Base-by-base conservation (phyloP, 2,329 filamentous ascomycete species). In the Fusarium zealandicum region DNA sequence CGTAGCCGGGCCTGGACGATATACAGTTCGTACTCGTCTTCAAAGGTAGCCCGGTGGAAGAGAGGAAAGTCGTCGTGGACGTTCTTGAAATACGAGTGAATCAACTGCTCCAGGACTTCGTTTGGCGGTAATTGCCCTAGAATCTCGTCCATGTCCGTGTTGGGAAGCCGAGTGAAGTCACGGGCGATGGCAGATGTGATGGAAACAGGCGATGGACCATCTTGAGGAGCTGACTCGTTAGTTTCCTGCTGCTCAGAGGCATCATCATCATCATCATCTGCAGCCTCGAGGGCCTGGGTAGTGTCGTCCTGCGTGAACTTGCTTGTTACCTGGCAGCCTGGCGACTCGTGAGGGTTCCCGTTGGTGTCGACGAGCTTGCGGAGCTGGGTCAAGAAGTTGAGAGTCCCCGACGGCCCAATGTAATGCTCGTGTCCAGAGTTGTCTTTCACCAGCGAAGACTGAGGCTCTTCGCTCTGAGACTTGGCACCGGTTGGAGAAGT, bases 61-160 rank as follows among this genome's bases (percentile, higher is more conserved):
- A 75, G 64, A 9, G 70, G 71, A 42, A 73, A 74, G 49, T 74
- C 69, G 6, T 70, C 63, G 42, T 75, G 73, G 1, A 73, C 68
- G 3, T 69, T 63, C 32, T 71, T 69, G 22, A 75, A 75, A 45
- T 73, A 75, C 0, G 70, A 69, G 10, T 68, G 61, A 3, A 75
- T 61, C n/a, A 75, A 56, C 2, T 54, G 40, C 11, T 75, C 71
- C 1, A 73, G 51, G 1, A 63, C 51, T 3, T 67, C 51, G 3
- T 69, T 63, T 0, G 69, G n/a, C 0, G 71, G 70, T 0, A 73
- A 63, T 3, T 69, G 59, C 3, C 54, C 42, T 1, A 73, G 55
- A 0, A 69, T 64, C 11, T 72, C 68, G 12, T 72, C 68, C 46
- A 71, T 66, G 1, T 69, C 67, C 3, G 59, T 53, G 0, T 49